Evolutionary conservation across 805 yeast species (phyloP).

Genomic region (Ogataea parapolymorpha): DNA sequence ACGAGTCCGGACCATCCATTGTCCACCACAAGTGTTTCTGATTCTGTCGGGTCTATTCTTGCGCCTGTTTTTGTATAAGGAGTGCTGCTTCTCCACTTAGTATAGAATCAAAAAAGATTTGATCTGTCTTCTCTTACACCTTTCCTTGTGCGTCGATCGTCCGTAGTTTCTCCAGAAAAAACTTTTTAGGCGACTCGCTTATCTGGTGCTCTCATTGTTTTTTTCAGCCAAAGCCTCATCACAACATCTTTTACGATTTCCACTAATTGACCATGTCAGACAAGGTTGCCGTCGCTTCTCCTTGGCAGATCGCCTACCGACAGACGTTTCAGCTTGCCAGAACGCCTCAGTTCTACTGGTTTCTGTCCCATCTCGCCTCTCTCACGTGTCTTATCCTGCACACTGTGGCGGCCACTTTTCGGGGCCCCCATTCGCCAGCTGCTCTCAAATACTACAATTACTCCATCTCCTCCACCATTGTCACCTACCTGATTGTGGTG

Average conservation of each 20-base stretch:
- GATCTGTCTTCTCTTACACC: slow-evolving; percentile 6
- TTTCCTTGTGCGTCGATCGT: slow-evolving; percentile 5
- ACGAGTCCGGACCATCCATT: slow-evolving; percentile 99
- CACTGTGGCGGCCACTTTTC: slow-evolving; percentile 41
- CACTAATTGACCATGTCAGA: slow-evolving; percentile 2
- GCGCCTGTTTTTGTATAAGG: slow-evolving; percentile 13
- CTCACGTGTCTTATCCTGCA: slow-evolving; percentile 39
- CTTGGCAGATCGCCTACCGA: slow-evolving; percentile 1
- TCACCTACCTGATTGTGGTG: slow-evolving; percentile 62
- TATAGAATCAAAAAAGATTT: slow-evolving; percentile 13
- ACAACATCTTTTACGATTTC: neutral
- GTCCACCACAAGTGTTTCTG: slow-evolving; percentile 95
- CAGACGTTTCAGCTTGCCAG: slow-evolving; percentile 19
- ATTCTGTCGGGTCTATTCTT: slow-evolving; percentile 24
- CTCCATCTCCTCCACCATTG: slow-evolving; percentile 48
- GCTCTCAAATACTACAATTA: slow-evolving; percentile 38
- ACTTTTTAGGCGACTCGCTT: slow-evolving; percentile 6
- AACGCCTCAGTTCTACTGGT: slow-evolving; percentile 71
- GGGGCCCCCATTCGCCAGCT: slow-evolving; percentile 26
- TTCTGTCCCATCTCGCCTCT: slow-evolving; percentile 55
- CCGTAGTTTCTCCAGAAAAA: slow-evolving; percentile 1
- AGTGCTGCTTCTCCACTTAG: slow-evolving; percentile 11
- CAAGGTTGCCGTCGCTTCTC: slow-evolving; percentile 2
- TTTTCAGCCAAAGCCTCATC: neutral
- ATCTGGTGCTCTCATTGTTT: slow-evolving; percentile 10